Percentiles rank a stretch among this genome's conserved stretches.
These are phyloP conservation scores for Lentinula sp. DNA, from an alignment of 768 basidiomycete species.

Conservation along the genomic window DNA sequence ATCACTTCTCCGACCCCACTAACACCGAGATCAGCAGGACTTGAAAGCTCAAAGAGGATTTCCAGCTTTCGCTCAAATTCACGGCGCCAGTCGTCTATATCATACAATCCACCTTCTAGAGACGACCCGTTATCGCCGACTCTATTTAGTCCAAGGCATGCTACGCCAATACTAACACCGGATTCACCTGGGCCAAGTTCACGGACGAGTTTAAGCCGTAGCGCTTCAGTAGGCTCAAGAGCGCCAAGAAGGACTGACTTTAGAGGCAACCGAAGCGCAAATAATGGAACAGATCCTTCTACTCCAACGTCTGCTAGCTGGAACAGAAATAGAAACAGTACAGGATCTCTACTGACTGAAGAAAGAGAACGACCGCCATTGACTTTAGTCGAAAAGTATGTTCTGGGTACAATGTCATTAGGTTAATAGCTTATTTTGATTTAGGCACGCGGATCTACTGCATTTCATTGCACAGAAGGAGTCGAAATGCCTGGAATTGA, in stretches of 20 bases:
- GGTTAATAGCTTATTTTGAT: background rate
- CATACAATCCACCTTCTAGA: conserved; percentile 34
- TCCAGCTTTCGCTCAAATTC: conserved; percentile 9
- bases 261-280: background rate
- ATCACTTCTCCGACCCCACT: conserved; percentile 11
- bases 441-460: conserved; percentile 75
- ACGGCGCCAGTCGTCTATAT: conserved; percentile 50
- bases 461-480: conserved; percentile 86
- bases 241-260: background rate
- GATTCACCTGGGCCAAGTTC: background rate
- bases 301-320: conserved; percentile 1
- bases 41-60: conserved; percentile 15
- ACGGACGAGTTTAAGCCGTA: conserved; percentile 11
- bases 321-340: conserved; percentile 22
- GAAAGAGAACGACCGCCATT: conserved; percentile 34
- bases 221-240: conserved; percentile 13
- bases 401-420: conserved; percentile 9
- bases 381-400: conserved; percentile 71
- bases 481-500: conserved; percentile 74
- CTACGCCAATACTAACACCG: background rate
- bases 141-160: conserved; percentile 8
- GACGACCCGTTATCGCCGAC: conserved; percentile 15
- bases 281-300: background rate
- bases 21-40: conserved; percentile 17
- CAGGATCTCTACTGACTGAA: conserved; percentile 12